phyloP scores from a whole-genome alignment of 345 rosid species.

The Passiflora organensis region DNA sequence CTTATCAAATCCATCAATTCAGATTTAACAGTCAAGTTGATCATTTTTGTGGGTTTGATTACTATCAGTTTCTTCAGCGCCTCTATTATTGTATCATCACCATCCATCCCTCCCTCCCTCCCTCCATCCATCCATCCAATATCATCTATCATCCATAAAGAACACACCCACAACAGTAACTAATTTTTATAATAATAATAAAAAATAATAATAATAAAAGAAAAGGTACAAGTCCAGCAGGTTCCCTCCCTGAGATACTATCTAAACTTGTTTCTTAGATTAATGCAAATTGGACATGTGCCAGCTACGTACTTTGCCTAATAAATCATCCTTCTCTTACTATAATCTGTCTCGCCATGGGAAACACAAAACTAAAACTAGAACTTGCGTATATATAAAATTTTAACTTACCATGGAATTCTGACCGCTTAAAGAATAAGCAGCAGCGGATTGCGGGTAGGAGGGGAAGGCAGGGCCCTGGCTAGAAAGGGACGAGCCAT shows the following conservation, averaged over 20 bases:
- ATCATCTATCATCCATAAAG: neutral
- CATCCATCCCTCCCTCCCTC: no score
- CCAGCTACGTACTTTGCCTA: constrained; percentile 8
- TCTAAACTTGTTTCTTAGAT: neutral
- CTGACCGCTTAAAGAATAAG: constrained; percentile 25
- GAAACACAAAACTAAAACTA: constrained; percentile 22
- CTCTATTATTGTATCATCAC: neutral
- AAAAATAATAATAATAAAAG: neutral
- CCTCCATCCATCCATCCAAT: no score
- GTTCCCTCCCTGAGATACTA: neutral
- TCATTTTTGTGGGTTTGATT: no score
- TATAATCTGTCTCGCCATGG: constrained; percentile 28
- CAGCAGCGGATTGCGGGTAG: constrained; percentile 24
- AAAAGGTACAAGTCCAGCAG: neutral
- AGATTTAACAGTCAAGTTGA: no score
- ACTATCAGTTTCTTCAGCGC: neutral
- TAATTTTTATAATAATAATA: no score
- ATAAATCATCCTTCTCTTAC: constrained; percentile 2
- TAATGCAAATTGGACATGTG: constrained; percentile 25
- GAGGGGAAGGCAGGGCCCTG: constrained; percentile 26
- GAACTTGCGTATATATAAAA: no score
- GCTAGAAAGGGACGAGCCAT: constrained; percentile 40
- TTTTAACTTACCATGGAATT: constrained; percentile 44
- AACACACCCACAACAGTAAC: neutral
- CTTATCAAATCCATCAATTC: neutral